These are phyloP conservation scores for Hibiscus tridactylites DNA, from an alignment of 345 rosid species.

Conservation along the genomic window DNA sequence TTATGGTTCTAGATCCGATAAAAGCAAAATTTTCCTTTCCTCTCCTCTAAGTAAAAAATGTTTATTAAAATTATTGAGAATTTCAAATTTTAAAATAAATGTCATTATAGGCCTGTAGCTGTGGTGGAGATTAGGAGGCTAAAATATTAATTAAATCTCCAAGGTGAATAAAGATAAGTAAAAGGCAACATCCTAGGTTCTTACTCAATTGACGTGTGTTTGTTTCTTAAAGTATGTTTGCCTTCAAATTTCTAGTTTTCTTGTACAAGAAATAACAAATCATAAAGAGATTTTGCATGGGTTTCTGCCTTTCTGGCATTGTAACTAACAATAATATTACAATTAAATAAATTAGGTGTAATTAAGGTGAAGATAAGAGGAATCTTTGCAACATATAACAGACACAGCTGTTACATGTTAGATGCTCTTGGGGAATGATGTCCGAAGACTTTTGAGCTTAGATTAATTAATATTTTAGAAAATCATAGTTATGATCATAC, in stretches of 20 bases:
- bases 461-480: background rate
- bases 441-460: background rate
- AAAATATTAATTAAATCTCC: background rate
- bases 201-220: background rate
- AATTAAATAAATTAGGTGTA: background rate
- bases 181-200: background rate
- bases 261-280: no score
- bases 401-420: background rate
- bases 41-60: no score
- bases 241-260: background rate
- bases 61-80: no score
- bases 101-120: no score
- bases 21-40: no score
- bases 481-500: background rate
- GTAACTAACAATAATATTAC: background rate
- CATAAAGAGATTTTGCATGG: background rate
- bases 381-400: background rate
- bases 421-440: slow-evolving; percentile 5
- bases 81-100: no score
- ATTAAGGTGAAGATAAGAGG: background rate
- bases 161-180: background rate
- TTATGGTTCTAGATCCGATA: no score
- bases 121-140: no score
- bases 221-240: background rate
- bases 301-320: background rate